Evolutionary conservation across 495 filamentous ascomycete species (phyloP), one percentile per base, ranked within the genome.

Genomic region (Margaritispora aquatica): DNA sequence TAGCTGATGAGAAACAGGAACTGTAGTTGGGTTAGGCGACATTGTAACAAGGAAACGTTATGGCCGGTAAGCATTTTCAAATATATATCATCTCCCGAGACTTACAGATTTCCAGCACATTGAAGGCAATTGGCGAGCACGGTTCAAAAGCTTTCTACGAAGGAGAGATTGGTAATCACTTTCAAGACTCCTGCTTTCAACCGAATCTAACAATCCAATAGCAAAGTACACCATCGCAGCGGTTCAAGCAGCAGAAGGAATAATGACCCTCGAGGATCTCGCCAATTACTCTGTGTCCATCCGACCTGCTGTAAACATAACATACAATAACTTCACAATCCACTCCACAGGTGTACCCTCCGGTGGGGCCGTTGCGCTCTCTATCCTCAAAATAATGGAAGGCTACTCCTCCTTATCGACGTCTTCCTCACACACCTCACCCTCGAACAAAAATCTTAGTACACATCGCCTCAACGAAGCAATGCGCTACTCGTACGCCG

Each of bases 401-500:
- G 86, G 87, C 0, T 96, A 89, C 64, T 65, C 76, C 51, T 24
- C 17, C 13, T 54, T n/a, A n/a, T n/a, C n/a, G n/a, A n/a, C 24
- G 2, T 17, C 13, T 44, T 20, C 51, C 55, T 61, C n/a, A n/a
- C n/a, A n/a, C n/a, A n/a, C 73, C 26, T 71, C 77, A 23, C 64
- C 75, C 2, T 72, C 71, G 51, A 19, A 31, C 21, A 61, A 84
- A 11, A 84, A 88, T 55, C 57, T 85, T 0, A 92, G 83, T 20
- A 86, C 85, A 1, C 92, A 96, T 72, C 81, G 90, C 2, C 76
- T 96, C 54, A 84, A 90, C 59, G 92, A 97, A 72, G 87, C 88
- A 1, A 90, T 94, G 69, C 82, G 91, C 19, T 96, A 93, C 71
- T 90, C 83, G 1, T 96, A 96, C 69, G 92, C 70, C 77, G 86